Percentiles rank a stretch among this genome's conserved stretches.
phyloP scores from a whole-genome alignment of 305 asterid genomes.

The Ajuga reptans region DNA sequence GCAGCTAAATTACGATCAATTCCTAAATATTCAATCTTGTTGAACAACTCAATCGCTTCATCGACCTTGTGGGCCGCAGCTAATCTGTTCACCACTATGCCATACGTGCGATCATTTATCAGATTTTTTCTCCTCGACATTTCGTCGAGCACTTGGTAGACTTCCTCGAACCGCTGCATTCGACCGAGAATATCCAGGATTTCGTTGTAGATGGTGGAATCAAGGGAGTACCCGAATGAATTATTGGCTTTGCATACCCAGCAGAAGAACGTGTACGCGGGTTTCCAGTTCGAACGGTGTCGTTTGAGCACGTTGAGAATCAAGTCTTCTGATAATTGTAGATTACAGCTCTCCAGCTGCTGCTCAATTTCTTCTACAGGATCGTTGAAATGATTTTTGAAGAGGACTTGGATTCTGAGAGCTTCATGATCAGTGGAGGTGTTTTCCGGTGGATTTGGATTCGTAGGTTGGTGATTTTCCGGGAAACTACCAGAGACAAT shows the following conservation, averaged over 20 bases:
- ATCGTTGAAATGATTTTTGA: conserved; percentile 32
- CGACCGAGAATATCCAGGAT: conserved; percentile 56
- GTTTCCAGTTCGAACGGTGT: conserved; percentile 65
- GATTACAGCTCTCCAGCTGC: conserved; percentile 32
- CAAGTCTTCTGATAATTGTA: conserved; percentile 41
- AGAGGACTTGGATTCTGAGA: conserved; percentile 42
- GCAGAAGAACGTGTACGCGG: conserved; percentile 54
- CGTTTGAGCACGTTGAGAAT: conserved; percentile 58
- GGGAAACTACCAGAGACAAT: background rate
- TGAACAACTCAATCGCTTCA: conserved; percentile 48
- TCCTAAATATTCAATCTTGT: conserved; percentile 40
- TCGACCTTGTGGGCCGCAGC: conserved; percentile 61
- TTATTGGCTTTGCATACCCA: conserved; percentile 30
- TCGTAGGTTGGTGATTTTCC: no score
- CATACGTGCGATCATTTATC: conserved; percentile 40
- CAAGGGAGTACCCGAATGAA: conserved; percentile 26
- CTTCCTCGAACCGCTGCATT: conserved; percentile 41
- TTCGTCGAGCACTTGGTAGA: conserved; percentile 61
- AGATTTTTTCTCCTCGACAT: conserved; percentile 41
- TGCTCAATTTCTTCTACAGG: conserved; percentile 32
- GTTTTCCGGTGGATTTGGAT: background rate
- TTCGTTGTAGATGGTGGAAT: conserved; percentile 42
- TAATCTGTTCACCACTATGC: conserved; percentile 39
- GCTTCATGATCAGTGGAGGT: conserved; percentile 33
- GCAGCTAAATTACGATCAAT: conserved; percentile 42